Evolutionary conservation across 192 early-diverging fungal genomes (phyloP).

Genomic region (Backusella westeae): DNA sequence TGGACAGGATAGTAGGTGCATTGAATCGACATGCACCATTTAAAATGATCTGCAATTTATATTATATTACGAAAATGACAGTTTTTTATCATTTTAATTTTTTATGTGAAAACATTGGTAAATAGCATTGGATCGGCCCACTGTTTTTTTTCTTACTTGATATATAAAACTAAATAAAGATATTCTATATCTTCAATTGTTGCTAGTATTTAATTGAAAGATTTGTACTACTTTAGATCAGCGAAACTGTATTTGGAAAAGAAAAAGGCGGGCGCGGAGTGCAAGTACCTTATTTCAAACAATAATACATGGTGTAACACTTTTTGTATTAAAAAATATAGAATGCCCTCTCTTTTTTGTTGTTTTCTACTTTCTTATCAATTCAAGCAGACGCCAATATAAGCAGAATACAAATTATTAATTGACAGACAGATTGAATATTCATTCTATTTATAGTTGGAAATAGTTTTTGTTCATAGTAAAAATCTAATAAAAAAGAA

Average conservation of each 20-base stretch:
- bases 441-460: neutral
- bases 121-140: no score
- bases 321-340: neutral
- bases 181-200: neutral
- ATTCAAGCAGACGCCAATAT: neutral
- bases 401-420: neutral
- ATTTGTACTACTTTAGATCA: neutral
- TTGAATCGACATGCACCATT: no score
- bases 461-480: neutral
- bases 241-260: neutral
- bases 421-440: neutral
- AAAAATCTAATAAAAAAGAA: neutral
- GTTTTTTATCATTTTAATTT: neutral
- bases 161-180: neutral
- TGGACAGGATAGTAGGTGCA: no score
- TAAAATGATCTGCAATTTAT: neutral
- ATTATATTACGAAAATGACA: neutral
- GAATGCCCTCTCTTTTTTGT: neutral
- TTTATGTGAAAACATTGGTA: no score
- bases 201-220: no score
- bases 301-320: neutral
- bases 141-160: no score
- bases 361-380: neutral
- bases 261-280: slow-evolving; percentile 1
- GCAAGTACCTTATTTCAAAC: neutral